Conservation (phyloP, 2,329 filamentous ascomycete species). For the Penicillium sp. region DNA sequence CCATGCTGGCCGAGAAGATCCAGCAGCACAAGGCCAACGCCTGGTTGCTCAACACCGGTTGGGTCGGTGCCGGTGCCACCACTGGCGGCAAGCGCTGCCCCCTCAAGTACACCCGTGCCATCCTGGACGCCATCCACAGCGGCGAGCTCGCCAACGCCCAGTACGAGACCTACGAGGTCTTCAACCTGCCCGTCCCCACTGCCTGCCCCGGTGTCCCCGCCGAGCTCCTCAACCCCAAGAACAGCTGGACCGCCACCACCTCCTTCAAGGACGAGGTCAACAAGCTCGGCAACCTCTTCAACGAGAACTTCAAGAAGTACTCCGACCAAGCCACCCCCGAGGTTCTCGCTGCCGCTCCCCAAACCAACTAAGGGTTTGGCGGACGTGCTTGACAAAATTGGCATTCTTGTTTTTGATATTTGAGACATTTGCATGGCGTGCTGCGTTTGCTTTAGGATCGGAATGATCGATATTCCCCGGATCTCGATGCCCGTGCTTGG, state of each 20-base stretch:
- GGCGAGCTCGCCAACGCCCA: conserved; percentile 91
- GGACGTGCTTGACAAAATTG: conserved; percentile 24
- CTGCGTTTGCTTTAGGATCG: conserved; percentile 25
- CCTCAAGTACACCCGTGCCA: conserved; percentile 97
- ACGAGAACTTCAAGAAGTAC: conserved; percentile 98
- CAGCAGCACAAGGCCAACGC: conserved; percentile 91
- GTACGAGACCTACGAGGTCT: conserved; percentile 93
- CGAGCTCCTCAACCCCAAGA: conserved; percentile 93
- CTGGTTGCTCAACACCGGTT: conserved; percentile 98
- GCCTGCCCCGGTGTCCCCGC: conserved; percentile 83
- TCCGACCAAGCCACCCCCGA: conserved; percentile 79
- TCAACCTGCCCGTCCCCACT: conserved; percentile 97
- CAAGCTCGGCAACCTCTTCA: conserved; percentile 88
- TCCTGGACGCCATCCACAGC: conserved; percentile 96
- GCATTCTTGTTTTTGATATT: conserved; percentile 28
- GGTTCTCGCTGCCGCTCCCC: conserved; percentile 63
- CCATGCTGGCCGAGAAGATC: conserved; percentile 99
- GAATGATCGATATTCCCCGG: conserved; percentile 17
- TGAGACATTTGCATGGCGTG: conserved; percentile 38
- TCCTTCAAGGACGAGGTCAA: conserved; percentile 86
- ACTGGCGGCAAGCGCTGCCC: conserved; percentile 97
- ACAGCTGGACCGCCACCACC: conserved; percentile 82
- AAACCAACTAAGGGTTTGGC: conserved; percentile 26
- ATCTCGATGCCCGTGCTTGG: conserved; percentile 22
- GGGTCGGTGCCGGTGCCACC: conserved; percentile 88